A percentile compares a stretch with the other conserved stretches of the same genome.
Evolutionary conservation across 176 grass and related monocot species (phyloP).

Genomic region (Hordeum marinum): DNA sequence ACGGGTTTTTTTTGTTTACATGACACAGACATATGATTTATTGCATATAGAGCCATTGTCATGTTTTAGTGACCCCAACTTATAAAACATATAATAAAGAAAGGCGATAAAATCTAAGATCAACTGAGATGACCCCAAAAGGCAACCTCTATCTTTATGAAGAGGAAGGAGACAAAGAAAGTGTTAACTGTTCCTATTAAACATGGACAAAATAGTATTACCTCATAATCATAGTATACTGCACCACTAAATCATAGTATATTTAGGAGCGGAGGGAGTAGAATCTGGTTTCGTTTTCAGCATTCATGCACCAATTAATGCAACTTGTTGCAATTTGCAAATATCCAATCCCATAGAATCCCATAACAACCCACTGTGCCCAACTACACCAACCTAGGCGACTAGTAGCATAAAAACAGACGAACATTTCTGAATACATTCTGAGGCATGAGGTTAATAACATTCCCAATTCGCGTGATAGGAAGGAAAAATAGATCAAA

Average conservation of each 20-base stretch:
- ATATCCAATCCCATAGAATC: neutral
- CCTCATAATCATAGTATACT: neutral
- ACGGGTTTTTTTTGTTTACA: neutral
- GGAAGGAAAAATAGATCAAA: too few species aligned
- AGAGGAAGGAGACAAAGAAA: neutral
- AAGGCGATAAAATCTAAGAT: neutral
- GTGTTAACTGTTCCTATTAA: neutral
- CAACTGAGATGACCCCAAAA: neutral
- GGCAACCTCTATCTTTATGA: neutral
- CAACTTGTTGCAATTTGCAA: neutral
- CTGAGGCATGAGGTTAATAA: neutral
- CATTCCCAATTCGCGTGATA: neutral
- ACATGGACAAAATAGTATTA: neutral
- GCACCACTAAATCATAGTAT: too few species aligned
- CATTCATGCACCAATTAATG: neutral
- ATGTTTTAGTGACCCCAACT: neutral
- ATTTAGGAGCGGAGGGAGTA: too few species aligned
- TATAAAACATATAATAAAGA: neutral
- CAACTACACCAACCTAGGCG: neutral
- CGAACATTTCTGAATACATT: neutral
- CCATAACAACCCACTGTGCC: neutral
- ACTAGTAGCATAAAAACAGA: neutral
- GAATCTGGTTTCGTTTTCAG: neutral
- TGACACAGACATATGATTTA: neutral
- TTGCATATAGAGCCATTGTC: neutral